Conservation (phyloP, 1,284 basidiomycete species). For the Vanrija sp. region DNA sequence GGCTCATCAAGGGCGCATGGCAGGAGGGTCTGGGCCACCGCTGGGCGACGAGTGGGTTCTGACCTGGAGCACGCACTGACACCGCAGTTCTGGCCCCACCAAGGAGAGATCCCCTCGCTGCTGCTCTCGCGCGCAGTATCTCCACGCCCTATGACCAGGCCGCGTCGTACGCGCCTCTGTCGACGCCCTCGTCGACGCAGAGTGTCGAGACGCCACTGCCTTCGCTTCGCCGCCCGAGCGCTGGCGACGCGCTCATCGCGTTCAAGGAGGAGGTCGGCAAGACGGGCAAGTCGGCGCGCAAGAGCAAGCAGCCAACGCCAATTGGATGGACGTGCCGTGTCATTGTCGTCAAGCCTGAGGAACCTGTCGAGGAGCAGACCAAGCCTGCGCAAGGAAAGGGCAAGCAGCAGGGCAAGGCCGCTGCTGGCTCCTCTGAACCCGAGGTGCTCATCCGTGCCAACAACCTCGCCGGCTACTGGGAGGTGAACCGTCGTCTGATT, state of each 20-base stretch:
- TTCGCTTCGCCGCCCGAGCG: not conserved
- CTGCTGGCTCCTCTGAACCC: slow-evolving; percentile 50
- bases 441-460: slow-evolving; percentile 70
- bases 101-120: slow-evolving; percentile 41
- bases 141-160: slow-evolving; percentile 24
- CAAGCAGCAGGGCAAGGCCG: slow-evolving; percentile 20
- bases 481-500: slow-evolving; percentile 62
- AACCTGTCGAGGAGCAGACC: slow-evolving; percentile 10
- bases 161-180: slow-evolving; percentile 6
- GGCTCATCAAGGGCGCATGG: slow-evolving; percentile 80
- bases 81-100: slow-evolving; percentile 42
- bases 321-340: slow-evolving; percentile 39
- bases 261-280: slow-evolving; percentile 8
- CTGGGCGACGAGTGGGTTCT: slow-evolving; percentile 42
- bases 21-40: slow-evolving; percentile 37
- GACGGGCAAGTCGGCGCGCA: not conserved
- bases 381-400: slow-evolving; percentile 12
- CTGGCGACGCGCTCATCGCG: slow-evolving; percentile 13
- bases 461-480: slow-evolving; percentile 74
- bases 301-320: not conserved
- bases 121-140: slow-evolving; percentile 46
- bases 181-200: slow-evolving; percentile 14
- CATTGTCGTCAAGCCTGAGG: slow-evolving; percentile 19
- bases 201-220: slow-evolving; percentile 22
- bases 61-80: not conserved